Evolutionary conservation across 75 land plant genomes (phyloP), one percentile per base, ranked within the genome.

Genomic region (Sequoia sempervirens): DNA sequence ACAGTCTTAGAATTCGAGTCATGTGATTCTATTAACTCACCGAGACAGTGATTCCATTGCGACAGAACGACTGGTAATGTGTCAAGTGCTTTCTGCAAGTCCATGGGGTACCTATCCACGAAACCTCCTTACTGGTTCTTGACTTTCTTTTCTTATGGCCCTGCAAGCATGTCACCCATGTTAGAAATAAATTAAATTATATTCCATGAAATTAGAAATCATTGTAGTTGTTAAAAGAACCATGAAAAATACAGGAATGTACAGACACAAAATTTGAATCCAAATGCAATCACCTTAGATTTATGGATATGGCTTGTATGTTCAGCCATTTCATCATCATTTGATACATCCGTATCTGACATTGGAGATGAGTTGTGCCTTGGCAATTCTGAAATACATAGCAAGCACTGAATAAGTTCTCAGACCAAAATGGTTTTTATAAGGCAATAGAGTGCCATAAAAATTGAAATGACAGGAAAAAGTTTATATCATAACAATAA

Each of bases 21-120:
- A n/a, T 70, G 46, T 52, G 36, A 61, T 66, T 15, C 11, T 2
- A 11, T 6, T 10, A 68, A 87, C 94, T 83, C 84, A 96, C 99
- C 15, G 97, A 92, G 11, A 96, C 92, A 34, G 83, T 90, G 52
- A 93, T 86, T 56, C 95, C 96, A 84, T 94, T 95, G 32, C 92
- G 88, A 80, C 86, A 66, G 75, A 97, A 97, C 12, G 99, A 91
- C 28, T 84, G 84, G 80, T 92, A 97, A 83, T 97, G 99, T 69
- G 81, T 93, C 74, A 94, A 70, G n/a, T 85, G 87, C 83, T 93
- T 95, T 64, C 89, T 86, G n/a, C 98, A 95, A 37, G 70, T 93
- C 95, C 96, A 90, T 61, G 94, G 26, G n/a, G 92, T 70, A 54
- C 98, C 98, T 72, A 96, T 61, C 99, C 99, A 96, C 41, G 75